Evolutionary conservation across 106 monocot species (phyloP).

Genomic region (Ottelia alismoides): DNA sequence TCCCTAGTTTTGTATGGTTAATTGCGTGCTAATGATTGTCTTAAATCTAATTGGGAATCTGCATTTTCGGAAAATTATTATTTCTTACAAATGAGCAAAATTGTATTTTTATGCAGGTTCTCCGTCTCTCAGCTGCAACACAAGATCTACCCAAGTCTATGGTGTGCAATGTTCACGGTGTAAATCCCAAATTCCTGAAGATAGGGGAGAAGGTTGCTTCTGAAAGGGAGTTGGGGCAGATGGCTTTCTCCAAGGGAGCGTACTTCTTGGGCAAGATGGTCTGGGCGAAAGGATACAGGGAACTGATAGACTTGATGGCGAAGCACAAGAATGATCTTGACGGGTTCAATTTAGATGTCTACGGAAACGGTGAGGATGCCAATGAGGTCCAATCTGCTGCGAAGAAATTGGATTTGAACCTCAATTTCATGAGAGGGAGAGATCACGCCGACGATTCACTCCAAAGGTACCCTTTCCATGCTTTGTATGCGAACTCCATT

Average conservation of each 20-base stretch:
- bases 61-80: neutral
- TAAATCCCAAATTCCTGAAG: conserved; percentile 88
- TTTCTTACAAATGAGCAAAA: neutral
- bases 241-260: conserved; percentile 82
- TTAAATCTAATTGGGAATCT: neutral
- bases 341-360: conserved; percentile 73
- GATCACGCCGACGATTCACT: conserved; percentile 98
- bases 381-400: conserved; percentile 78
- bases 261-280: conserved; percentile 99
- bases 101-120: conserved; percentile 43
- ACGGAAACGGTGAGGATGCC: conserved; percentile 98
- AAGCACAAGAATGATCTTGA: conserved; percentile 76
- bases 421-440: conserved; percentile 86
- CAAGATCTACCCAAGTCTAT: conserved; percentile 91
- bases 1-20: neutral
- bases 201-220: conserved; percentile 71
- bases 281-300: conserved; percentile 98
- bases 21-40: neutral
- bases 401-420: conserved; percentile 59
- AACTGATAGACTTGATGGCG: conserved; percentile 71
- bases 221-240: conserved; percentile 52
- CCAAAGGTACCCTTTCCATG: conserved; percentile 43
- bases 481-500: neutral
- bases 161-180: conserved; percentile 97
- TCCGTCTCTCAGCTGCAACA: conserved; percentile 95